Evolutionary conservation across 331 rosid species (phyloP), one percentile per base, ranked within the genome.

Genomic region (Dryas integrifolia): DNA sequence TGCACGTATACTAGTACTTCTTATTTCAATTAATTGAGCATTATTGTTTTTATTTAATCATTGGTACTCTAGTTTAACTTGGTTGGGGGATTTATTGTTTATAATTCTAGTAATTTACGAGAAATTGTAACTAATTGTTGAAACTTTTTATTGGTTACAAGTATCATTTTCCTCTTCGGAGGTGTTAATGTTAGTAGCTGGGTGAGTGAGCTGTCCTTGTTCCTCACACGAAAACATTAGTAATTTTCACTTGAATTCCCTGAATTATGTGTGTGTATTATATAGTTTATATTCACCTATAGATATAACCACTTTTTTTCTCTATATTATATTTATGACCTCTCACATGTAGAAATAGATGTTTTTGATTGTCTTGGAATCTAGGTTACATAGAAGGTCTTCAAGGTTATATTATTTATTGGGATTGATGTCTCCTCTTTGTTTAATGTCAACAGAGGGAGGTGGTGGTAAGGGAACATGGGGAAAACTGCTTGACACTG

Each of bases 391-490:
- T 1, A 30, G 35, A 2, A 1, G 35, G 35, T 30, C 35, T 30
- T 30, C 35, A 30, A 30, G 35, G 24, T 53, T 64, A n/a, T 14
- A 44, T 50, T 24, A 9, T 26, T 57, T 5, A 11, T 46, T 57
- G 60, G 35, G 21, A 65, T 52, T 62, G 62, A 64, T 65, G 56
- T 30, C 64, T 55, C 51, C 14, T 46, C 45, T 76, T 6, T 53
- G 24, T 62, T 55, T 69, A 16, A 46, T 85, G 82, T 4, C 49
- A 15, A 53, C 84, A 91, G 97, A 87, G 75, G 97, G 97, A 70
- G 97, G 85, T 51, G 97, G 97, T 81, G 97, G 97, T 14, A 91
- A 91, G 86, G 97, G 97, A 45, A 91, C 97, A 1, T 91, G 96
- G 97, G 97, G 97, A 55, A 91, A 89, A 63, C 76, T 91, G 69